These are phyloP conservation scores for Carex littledalei DNA, from an alignment of 176 grass and related monocot species.

Conservation along the genomic window DNA sequence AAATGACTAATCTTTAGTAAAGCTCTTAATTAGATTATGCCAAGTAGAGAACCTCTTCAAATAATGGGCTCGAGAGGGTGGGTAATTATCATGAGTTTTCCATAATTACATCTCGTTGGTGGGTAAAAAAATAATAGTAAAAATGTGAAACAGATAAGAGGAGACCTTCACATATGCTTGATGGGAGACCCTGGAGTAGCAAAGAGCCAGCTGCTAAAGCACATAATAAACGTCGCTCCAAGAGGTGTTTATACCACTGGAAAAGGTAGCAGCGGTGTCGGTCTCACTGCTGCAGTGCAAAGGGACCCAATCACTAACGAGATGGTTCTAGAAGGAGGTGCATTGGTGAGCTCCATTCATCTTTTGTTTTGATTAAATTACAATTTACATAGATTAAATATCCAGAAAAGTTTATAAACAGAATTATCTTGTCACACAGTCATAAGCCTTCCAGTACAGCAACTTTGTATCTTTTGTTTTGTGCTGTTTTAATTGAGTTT, in stretches of 20 bases:
- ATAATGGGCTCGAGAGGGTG: background rate
- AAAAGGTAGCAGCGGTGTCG: constrained; percentile 91
- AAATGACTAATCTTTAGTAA: background rate
- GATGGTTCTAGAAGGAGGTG: constrained; percentile 98
- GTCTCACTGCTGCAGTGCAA: constrained; percentile 94
- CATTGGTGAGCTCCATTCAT: constrained; percentile 54
- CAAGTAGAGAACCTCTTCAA: background rate
- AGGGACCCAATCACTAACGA: constrained; percentile 95
- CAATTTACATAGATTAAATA: background rate
- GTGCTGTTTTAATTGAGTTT: background rate
- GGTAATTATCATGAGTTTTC: background rate
- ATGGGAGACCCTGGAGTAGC: constrained; percentile 99
- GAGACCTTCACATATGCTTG: constrained; percentile 91
- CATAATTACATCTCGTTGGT: background rate
- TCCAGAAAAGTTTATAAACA: background rate
- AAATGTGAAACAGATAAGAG: constrained; percentile 73
- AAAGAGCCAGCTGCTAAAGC: constrained; percentile 97
- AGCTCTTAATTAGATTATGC: background rate
- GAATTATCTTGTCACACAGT: background rate
- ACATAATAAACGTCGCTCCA: constrained; percentile 98
- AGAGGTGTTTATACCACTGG: constrained; percentile 99
- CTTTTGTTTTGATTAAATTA: background rate
- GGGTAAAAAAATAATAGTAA: background rate
- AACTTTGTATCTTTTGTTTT: background rate
- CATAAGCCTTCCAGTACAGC: background rate